Percentiles rank a stretch among this genome's conserved stretches.
These are phyloP conservation scores for Xylaria grammica DNA, from an alignment of 495 filamentous ascomycete species.

Conservation along the genomic window DNA sequence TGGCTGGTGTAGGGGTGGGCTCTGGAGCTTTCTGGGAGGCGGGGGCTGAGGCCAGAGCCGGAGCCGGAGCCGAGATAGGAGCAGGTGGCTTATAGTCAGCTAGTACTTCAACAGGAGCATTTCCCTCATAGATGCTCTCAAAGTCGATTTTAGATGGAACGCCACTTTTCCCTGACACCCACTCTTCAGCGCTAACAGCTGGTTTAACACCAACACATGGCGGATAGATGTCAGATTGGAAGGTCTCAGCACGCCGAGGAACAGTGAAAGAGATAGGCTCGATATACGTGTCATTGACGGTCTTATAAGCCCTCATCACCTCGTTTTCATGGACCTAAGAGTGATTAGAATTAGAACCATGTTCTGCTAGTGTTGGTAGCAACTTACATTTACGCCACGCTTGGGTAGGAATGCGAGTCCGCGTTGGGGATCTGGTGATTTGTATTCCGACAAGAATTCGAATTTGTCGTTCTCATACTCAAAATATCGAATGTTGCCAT, in stretches of 20 bases:
- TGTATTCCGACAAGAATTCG: slow-evolving; percentile 93
- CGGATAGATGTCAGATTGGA: slow-evolving; percentile 97
- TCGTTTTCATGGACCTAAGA: slow-evolving; percentile 87
- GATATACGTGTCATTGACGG: slow-evolving; percentile 89
- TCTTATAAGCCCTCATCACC: slow-evolving; percentile 94
- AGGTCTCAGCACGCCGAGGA: slow-evolving; percentile 90
- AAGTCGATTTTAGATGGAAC: slow-evolving; percentile 90
- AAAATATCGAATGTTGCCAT: slow-evolving; percentile 98
- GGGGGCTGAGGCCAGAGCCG: slow-evolving; percentile 55
- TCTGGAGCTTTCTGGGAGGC: slow-evolving; percentile 62
- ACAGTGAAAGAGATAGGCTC: slow-evolving; percentile 98
- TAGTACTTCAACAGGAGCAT: slow-evolving; percentile 73
- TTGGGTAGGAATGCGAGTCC: slow-evolving; percentile 95
- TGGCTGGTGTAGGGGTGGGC: slow-evolving; percentile 52
- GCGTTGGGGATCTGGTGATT: slow-evolving; percentile 90
- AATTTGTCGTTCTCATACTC: slow-evolving; percentile 98
- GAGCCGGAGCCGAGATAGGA: slow-evolving; percentile 52
- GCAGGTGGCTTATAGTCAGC: slow-evolving; percentile 69
- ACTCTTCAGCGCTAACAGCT: slow-evolving; percentile 78
- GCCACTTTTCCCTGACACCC: slow-evolving; percentile 82
- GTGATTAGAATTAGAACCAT: slow-evolving; percentile 27
- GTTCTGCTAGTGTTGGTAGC: neutral
- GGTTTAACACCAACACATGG: slow-evolving; percentile 77
- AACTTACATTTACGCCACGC: slow-evolving; percentile 82
- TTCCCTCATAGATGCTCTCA: slow-evolving; percentile 86